Conservation (phyloP, 1,284 basidiomycete genomes). For the Ustilago sp. region DNA sequence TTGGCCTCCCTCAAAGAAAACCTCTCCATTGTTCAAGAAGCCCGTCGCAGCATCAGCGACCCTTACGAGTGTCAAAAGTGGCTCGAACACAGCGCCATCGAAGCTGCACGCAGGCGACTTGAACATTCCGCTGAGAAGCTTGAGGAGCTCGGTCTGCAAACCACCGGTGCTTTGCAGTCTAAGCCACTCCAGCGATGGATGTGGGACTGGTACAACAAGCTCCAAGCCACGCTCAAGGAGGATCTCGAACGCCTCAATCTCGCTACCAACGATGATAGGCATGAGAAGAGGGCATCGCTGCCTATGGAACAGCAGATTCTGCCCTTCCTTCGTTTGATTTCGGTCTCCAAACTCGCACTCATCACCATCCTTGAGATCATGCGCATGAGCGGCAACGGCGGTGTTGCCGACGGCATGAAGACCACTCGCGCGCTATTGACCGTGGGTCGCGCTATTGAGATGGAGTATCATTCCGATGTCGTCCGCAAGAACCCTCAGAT, state of each 20-base stretch:
- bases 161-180: conserved; percentile 51
- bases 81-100: conserved; percentile 66
- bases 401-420: conserved; percentile 88
- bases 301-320: conserved; percentile 56
- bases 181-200: conserved; percentile 66
- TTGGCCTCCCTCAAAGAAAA: conserved; percentile 60
- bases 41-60: conserved; percentile 51
- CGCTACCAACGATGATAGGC: conserved; percentile 4
- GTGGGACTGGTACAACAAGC: conserved; percentile 68
- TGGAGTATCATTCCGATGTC: conserved; percentile 72
- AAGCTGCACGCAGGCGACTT: conserved; percentile 64
- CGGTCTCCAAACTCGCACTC: conserved; percentile 83
- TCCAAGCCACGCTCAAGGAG: conserved; percentile 45
- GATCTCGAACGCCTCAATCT: conserved; percentile 50
- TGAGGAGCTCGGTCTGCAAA: conserved; percentile 58
- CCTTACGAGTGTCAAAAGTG: conserved; percentile 67
- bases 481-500: conserved; percentile 58
- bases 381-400: conserved; percentile 82
- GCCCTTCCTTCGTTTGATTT: conserved; percentile 82
- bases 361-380: conserved; percentile 92
- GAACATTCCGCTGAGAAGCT: conserved; percentile 57
- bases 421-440: conserved; percentile 84
- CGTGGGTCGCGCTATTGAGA: conserved; percentile 87
- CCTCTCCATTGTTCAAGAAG: conserved; percentile 60
- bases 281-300: conserved; percentile 17